These are phyloP conservation scores for Metarhizium brunneum DNA, from an alignment of 2,329 filamentous ascomycete species.

Conservation along the genomic window DNA sequence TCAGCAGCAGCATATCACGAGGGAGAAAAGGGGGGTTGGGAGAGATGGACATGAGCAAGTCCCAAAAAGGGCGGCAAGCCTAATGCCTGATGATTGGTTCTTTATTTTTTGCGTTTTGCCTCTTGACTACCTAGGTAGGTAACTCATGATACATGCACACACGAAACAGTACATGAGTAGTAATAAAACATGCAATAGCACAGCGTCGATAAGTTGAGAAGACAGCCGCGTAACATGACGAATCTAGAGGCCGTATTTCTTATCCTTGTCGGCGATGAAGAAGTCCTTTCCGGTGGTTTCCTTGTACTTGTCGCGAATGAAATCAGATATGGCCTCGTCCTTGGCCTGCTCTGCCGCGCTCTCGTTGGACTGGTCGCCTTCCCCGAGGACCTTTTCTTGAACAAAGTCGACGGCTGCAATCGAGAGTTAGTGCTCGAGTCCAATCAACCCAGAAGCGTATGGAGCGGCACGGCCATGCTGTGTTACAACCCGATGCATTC, in stretches of 20 bases:
- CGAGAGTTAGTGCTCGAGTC: too few species aligned
- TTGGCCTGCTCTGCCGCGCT: conserved; percentile 71
- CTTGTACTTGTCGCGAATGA: conserved; percentile 65
- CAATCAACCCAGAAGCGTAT: not conserved
- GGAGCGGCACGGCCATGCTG: not conserved
- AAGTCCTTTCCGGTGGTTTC: conserved; percentile 56
- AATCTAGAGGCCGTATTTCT: conserved; percentile 18
- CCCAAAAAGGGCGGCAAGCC: too few species aligned
- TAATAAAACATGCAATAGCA: not conserved
- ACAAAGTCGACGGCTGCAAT: conserved; percentile 61
- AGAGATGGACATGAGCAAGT: not conserved
- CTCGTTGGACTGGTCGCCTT: conserved; percentile 64
- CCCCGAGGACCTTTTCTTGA: conserved; percentile 64
- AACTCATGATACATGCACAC: too few species aligned
- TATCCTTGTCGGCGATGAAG: conserved; percentile 60
- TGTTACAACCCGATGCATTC: not conserved
- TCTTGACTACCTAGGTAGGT: too few species aligned
- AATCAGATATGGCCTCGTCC: conserved; percentile 69
- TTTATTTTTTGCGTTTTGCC: too few species aligned
- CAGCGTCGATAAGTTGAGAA: not conserved
- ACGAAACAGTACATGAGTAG: not conserved
- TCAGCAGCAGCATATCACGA: not conserved
- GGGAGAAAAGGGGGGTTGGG: not conserved
- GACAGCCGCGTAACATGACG: not conserved
- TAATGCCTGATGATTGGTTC: too few species aligned